Percentiles rank a stretch among this genome's conserved stretches.
phyloP scores from a whole-genome alignment of 805 yeast genomes.

The Blastobotrys peoriensis region DNA sequence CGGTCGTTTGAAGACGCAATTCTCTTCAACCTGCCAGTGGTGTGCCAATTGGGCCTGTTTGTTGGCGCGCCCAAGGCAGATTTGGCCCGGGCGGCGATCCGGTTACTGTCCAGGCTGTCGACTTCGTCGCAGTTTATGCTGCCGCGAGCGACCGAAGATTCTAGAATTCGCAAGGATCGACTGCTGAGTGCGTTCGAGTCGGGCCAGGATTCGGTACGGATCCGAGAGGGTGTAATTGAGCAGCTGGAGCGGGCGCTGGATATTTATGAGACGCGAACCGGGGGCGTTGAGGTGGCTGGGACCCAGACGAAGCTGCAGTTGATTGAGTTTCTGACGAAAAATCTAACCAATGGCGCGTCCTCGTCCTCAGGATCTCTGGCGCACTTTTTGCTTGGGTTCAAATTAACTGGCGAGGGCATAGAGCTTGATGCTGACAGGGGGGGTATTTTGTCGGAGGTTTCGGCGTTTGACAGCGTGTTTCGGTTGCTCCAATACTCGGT shows the following conservation, averaged over 20 bases:
- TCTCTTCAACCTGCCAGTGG: constrained; percentile 59
- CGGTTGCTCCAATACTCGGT: constrained; percentile 45
- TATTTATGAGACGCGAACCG: constrained; percentile 23
- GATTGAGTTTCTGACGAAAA: constrained; percentile 49
- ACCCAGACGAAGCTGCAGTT: constrained; percentile 51
- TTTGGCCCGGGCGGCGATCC: constrained; percentile 50
- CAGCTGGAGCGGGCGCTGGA: constrained; percentile 47
- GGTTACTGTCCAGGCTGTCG: constrained; percentile 47
- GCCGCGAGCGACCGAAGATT: constrained; percentile 21
- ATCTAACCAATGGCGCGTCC: constrained; percentile 31
- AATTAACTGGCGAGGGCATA: constrained; percentile 45
- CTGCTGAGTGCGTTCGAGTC: constrained; percentile 66
- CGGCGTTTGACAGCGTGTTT: constrained; percentile 52
- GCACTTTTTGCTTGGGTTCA: constrained; percentile 77
- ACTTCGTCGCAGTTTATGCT: constrained; percentile 42
- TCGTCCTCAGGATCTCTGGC: constrained; percentile 45
- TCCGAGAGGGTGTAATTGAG: constrained; percentile 63
- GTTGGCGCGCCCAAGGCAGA: constrained; percentile 50
- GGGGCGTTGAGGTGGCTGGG: constrained; percentile 22
- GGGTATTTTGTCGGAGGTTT: constrained; percentile 46
- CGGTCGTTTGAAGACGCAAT: constrained; percentile 66
- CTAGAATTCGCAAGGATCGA: constrained; percentile 46
- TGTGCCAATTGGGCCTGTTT: constrained; percentile 71
- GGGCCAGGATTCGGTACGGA: constrained; percentile 69
- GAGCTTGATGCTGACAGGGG: constrained; percentile 42